Evolutionary conservation across 768 basidiomycete species (phyloP).

Genomic region (Boletus subparvulus): DNA sequence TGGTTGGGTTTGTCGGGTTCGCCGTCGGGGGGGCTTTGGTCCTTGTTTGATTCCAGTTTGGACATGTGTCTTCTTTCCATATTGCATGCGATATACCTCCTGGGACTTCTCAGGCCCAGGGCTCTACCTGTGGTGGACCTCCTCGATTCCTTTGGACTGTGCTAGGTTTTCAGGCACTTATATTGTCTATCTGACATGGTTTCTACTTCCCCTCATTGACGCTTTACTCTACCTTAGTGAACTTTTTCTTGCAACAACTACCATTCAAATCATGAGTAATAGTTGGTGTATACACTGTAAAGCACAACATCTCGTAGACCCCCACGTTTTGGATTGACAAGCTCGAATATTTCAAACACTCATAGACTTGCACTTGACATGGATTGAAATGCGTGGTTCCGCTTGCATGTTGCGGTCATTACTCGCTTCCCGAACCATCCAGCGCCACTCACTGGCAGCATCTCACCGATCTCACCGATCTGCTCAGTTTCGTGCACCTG

Average conservation of each 20-base stretch:
- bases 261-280: constrained; percentile 17
- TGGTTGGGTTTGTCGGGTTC: constrained; percentile 46
- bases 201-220: constrained; percentile 28
- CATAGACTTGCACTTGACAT: neutral
- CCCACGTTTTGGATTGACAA: neutral
- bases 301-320: constrained; percentile 22
- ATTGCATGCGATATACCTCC: constrained; percentile 15
- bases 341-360: neutral
- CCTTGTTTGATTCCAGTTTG: constrained; percentile 36
- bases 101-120: neutral
- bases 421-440: neutral
- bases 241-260: constrained; percentile 17
- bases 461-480: constrained; percentile 3
- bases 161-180: constrained; percentile 17
- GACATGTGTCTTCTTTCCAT: constrained; percentile 1
- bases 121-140: constrained; percentile 14
- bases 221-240: constrained; percentile 24
- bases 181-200: constrained; percentile 20
- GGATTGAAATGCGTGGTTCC: neutral
- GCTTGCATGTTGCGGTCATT: neutral
- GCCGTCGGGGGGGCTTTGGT: constrained; percentile 50
- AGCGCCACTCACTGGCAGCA: neutral
- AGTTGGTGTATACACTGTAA: constrained; percentile 24
- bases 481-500: neutral
- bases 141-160: constrained; percentile 19